Conservation (phyloP, 2,329 filamentous ascomycete genomes). For the Chrysoporthe austroafricana region DNA sequence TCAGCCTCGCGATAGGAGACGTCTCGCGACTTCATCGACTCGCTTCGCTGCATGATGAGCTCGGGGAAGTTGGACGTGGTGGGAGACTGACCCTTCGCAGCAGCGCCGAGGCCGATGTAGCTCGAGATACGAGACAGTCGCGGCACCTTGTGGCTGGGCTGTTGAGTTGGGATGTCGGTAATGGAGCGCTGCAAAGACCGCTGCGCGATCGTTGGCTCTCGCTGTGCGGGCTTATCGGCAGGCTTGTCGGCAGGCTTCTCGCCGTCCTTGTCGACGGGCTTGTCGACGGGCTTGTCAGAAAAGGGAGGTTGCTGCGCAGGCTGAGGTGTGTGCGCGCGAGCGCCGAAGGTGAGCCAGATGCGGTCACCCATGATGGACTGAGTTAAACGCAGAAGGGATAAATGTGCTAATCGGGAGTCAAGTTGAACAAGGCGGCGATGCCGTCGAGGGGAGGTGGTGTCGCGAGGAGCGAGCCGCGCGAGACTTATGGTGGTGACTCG, state of each 20-base stretch:
- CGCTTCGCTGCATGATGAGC: slow-evolving; percentile 16
- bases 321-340: slow-evolving; percentile 19
- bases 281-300: slow-evolving; percentile 1
- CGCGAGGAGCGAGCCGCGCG: not conserved
- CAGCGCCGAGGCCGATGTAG: slow-evolving; percentile 24
- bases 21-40: slow-evolving; percentile 12
- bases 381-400: not conserved
- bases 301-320: not conserved
- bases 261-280: not conserved
- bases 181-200: slow-evolving; percentile 15
- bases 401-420: not conserved
- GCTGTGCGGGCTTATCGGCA: not conserved
- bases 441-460: not conserved
- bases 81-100: slow-evolving; percentile 14
- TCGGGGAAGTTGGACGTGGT: slow-evolving; percentile 10
- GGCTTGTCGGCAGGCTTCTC: not conserved
- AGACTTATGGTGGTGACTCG: not conserved
- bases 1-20: slow-evolving; percentile 2
- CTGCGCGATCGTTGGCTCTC: not conserved
- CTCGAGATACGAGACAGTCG: slow-evolving; percentile 25
- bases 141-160: slow-evolving; percentile 17
- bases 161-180: slow-evolving; percentile 14
- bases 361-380: slow-evolving; percentile 20
- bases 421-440: not conserved
- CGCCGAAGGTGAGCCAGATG: slow-evolving; percentile 17